These are phyloP conservation scores for Lumnitzera racemosa DNA, from an alignment of 345 rosid species.

Conservation along the genomic window DNA sequence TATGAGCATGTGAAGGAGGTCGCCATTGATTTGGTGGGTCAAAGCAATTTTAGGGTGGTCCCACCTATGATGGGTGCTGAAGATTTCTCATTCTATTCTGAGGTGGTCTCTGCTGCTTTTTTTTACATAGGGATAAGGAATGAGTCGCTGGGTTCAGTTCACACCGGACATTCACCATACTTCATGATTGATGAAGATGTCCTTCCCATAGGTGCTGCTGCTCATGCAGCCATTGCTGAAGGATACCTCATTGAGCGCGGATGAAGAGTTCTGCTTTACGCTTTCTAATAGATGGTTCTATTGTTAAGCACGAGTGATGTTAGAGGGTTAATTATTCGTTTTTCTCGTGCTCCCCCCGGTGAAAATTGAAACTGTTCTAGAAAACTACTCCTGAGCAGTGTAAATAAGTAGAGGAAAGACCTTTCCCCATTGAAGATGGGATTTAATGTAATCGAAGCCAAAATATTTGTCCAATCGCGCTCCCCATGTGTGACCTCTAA, in stretches of 20 bases:
- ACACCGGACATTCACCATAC: conserved; percentile 69
- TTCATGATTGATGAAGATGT: conserved; percentile 86
- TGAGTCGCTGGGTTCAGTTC: conserved; percentile 61
- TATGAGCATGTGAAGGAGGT: conserved; percentile 71
- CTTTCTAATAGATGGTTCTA: too few relatives aligned
- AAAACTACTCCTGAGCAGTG: too few relatives aligned
- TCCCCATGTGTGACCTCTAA: too few relatives aligned
- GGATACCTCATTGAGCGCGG: conserved; percentile 54
- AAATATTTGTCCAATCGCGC: too few relatives aligned
- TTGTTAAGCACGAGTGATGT: too few relatives aligned
- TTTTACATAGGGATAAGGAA: conserved; percentile 79
- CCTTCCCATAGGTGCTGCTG: conserved; percentile 71
- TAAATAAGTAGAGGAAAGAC: too few relatives aligned
- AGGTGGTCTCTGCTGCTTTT: conserved; percentile 64
- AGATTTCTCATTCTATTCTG: conserved; percentile 78
- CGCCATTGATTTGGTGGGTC: conserved; percentile 50
- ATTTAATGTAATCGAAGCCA: too few relatives aligned
- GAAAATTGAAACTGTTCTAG: too few relatives aligned
- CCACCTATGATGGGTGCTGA: conserved; percentile 90
- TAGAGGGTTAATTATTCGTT: too few relatives aligned
- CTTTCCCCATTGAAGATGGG: too few relatives aligned
- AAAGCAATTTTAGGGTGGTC: conserved; percentile 43
- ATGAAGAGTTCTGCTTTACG: not conserved
- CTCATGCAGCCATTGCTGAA: conserved; percentile 77
- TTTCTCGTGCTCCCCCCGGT: too few relatives aligned